Evolutionary conservation across 192 early-diverging fungal genomes (phyloP).

Genomic region (Coemansia sp.): DNA sequence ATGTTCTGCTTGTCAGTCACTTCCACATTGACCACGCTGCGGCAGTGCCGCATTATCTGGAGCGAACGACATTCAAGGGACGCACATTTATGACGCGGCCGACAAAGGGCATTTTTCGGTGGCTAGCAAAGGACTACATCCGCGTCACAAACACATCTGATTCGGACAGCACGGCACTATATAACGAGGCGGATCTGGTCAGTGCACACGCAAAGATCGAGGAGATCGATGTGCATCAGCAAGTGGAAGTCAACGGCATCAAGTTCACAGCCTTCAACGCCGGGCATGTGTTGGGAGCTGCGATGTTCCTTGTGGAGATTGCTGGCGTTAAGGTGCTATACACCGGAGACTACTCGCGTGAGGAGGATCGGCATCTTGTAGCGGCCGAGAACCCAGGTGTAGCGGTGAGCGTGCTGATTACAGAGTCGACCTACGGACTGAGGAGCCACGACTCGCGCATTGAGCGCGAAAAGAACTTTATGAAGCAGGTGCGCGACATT

Average conservation of each 20-base stretch:
- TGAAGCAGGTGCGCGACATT: slow-evolving; percentile 79
- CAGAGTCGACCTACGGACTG: slow-evolving; percentile 96
- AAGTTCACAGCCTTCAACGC: slow-evolving; percentile 96
- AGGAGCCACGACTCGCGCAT: slow-evolving; percentile 94
- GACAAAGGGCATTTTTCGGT: slow-evolving; percentile 97
- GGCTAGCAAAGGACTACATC: slow-evolving; percentile 94
- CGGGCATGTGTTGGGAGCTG: slow-evolving; percentile 97
- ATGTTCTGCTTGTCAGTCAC: slow-evolving; percentile 89
- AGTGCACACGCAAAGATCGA: slow-evolving; percentile 87
- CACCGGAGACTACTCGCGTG: slow-evolving; percentile 98
- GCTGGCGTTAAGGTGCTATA: slow-evolving; percentile 90
- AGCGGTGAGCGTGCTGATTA: slow-evolving; percentile 88
- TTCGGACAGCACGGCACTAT: slow-evolving; percentile 77
- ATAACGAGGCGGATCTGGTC: slow-evolving; percentile 85
- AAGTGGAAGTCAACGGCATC: slow-evolving; percentile 92
- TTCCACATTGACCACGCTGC: slow-evolving; percentile 99
- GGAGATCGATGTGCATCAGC: slow-evolving; percentile 95
- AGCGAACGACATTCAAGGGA: slow-evolving; percentile 96
- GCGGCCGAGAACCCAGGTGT: slow-evolving; percentile 90
- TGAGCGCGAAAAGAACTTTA: slow-evolving; percentile 89
- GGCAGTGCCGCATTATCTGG: slow-evolving; percentile 93
- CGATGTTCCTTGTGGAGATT: slow-evolving; percentile 95
- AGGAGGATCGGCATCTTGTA: slow-evolving; percentile 98
- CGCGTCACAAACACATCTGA: slow-evolving; percentile 67
- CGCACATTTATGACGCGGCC: slow-evolving; percentile 99